These are phyloP conservation scores for Podosphaera xanthii DNA, from an alignment of 2,329 filamentous ascomycete genomes.

Conservation along the genomic window DNA sequence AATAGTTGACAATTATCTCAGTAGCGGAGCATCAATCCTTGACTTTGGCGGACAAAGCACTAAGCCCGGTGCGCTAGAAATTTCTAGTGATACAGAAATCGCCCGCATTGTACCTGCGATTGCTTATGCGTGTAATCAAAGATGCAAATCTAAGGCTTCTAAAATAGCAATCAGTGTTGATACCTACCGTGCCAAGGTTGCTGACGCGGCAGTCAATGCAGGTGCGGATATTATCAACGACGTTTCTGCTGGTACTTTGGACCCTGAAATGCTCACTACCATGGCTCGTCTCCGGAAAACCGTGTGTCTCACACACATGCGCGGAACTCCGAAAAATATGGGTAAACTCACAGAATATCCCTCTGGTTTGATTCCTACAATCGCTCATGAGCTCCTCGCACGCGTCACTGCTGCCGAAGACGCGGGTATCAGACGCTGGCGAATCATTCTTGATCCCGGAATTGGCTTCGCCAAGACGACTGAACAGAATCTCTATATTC, in stretches of 20 bases:
- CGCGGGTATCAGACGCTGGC: conserved; percentile 75
- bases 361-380: conserved; percentile 30
- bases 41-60: conserved; percentile 91
- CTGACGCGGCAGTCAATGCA: conserved; percentile 47
- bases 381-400: conserved; percentile 30
- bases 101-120: conserved; percentile 62
- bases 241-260: conserved; percentile 61
- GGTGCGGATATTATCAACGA: conserved; percentile 93
- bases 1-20: conserved; percentile 35
- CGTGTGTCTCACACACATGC: conserved; percentile 55
- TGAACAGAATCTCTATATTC: conserved; percentile 59
- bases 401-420: conserved; percentile 52
- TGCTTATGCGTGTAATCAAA: conserved; percentile 11
- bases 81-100: conserved; percentile 52
- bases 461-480: conserved; percentile 79
- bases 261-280: conserved; percentile 59
- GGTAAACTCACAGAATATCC: conserved; percentile 28
- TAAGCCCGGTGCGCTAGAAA: conserved; percentile 47
- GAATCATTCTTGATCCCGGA: conserved; percentile 82
- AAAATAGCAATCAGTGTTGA: conserved; percentile 50
- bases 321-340: conserved; percentile 47
- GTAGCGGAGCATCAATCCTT: conserved; percentile 54
- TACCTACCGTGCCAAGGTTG: conserved; percentile 74
- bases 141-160: neutral
- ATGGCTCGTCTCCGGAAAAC: conserved; percentile 59